Evolutionary conservation across 169 alveolate genomes (phyloP).

Genomic region (Plasmodium knowlesi): DNA sequence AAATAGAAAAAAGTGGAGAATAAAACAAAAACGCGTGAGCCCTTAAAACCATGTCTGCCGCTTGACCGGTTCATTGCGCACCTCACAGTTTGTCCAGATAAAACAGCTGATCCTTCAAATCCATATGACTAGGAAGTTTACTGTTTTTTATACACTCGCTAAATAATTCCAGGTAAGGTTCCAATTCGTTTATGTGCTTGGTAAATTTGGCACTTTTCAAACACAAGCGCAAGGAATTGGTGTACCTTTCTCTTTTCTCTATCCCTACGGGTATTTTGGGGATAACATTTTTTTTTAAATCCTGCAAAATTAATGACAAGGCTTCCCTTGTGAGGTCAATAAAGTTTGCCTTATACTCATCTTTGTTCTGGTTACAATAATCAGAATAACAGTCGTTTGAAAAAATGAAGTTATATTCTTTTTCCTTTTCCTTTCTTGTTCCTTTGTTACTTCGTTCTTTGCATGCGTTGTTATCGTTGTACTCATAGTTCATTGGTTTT

Average conservation of each 20-base stretch:
- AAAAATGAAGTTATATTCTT: constrained; percentile 23
- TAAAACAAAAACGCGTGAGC: neutral
- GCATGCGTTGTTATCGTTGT: neutral
- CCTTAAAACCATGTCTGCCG: neutral
- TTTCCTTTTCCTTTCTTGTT: constrained; percentile 6
- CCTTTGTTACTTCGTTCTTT: neutral
- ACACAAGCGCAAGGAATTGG: constrained; percentile 54
- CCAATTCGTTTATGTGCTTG: constrained; percentile 53
- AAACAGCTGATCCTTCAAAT: constrained; percentile 46
- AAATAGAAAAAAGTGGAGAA: neutral
- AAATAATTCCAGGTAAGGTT: constrained; percentile 63
- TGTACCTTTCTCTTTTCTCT: constrained; percentile 66
- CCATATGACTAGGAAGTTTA: constrained; percentile 56
- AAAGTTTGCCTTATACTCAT: constrained; percentile 51
- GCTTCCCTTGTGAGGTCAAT: constrained; percentile 70
- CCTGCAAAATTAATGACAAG: constrained; percentile 48
- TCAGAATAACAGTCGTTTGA: constrained; percentile 53
- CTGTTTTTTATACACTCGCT: constrained; percentile 67
- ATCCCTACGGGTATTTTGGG: constrained; percentile 70
- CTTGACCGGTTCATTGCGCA: neutral
- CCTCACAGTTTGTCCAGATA: constrained; percentile 45
- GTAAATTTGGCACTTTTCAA: constrained; percentile 60
- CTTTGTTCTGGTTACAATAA: constrained; percentile 14
- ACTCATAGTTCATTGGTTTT: constrained; percentile 18
- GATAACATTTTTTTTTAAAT: constrained; percentile 53